Evolutionary conservation across 495 filamentous ascomycete genomes (phyloP), one percentile per base, ranked within the genome.

Genomic region (Thozetella sp.): DNA sequence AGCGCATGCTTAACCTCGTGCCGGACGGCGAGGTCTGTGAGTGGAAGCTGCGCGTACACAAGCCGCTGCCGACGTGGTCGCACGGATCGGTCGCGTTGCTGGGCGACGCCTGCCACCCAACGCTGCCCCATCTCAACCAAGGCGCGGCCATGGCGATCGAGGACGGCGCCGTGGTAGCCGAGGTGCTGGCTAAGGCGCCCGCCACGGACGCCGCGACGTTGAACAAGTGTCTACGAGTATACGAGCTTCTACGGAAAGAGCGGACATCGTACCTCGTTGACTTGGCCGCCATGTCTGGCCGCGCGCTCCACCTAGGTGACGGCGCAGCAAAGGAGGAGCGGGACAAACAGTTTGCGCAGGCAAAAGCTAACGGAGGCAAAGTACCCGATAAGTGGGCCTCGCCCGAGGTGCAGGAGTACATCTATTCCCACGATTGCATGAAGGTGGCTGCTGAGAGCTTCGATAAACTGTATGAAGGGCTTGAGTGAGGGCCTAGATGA

Each of bases 131-230:
- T 59, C 74, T 91, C n/a, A 84, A 82, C 25, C 91, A 93, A 77
- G 90, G 90, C n/a, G 90, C 90, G 23, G 90, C 90, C 19, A 90
- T 92, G 78, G 90, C 89, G 23, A 90, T 93, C 54, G 91, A 95
- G 74, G 89, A 93, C 66, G 88, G 84, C 17, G 89, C 85, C 20
- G 89, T 90, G 22, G 69, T 93, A 6, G 87, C 83, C n/a, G 83
- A 86, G 27, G 83, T 84, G 46, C 72, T 89, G 3, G 83, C 86
- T 2, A 61, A 55, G 48, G 68, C 67, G 56, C 77, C 80, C 53
- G 27, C 59, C 19, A 72, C 77, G 3, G 76, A 74, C 3, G 76
- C 86, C 0, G 80, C 81, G 40, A 77, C 80, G 6, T 79, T 95
- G 53, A 80, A 86, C 66, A 85, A 85, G 64, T 84, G 85, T 11